These are phyloP conservation scores for Myxozyma nipponensis DNA, from an alignment of 805 yeast genomes.

Conservation along the genomic window DNA sequence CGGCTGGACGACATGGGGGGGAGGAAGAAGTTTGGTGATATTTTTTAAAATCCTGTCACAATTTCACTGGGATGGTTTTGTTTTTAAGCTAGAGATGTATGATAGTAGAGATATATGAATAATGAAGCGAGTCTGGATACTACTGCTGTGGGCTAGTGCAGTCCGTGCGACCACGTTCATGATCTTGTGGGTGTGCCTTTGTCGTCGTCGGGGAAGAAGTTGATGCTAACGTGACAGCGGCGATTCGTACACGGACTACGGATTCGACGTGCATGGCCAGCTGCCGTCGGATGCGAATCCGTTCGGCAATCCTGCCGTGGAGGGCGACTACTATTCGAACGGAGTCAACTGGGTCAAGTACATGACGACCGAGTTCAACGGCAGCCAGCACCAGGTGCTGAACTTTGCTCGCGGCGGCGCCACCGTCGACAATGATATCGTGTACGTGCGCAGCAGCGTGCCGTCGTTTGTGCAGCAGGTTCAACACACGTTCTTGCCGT, in stretches of 20 bases:
- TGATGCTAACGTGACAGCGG: slow-evolving; percentile 7
- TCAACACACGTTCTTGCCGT: slow-evolving; percentile 4
- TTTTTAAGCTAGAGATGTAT: too few species aligned
- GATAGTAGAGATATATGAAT: not conserved
- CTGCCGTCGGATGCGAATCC: slow-evolving; percentile 10
- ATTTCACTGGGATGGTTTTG: too few species aligned
- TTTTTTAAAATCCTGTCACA: too few species aligned
- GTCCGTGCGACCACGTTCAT: not conserved
- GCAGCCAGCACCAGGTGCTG: slow-evolving; percentile 7
- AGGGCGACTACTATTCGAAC: slow-evolving; percentile 6
- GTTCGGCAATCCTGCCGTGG: slow-evolving; percentile 15
- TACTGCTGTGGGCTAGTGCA: too few species aligned
- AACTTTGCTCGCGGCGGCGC: slow-evolving; percentile 19
- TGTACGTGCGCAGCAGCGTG: not conserved
- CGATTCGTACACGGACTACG: slow-evolving; percentile 20
- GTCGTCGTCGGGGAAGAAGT: not conserved
- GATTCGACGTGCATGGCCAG: slow-evolving; percentile 2
- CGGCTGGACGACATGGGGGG: too few species aligned
- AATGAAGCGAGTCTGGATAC: too few species aligned
- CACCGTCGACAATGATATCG: slow-evolving; percentile 12
- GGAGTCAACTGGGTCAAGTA: slow-evolving; percentile 22
- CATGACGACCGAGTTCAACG: slow-evolving; percentile 10
- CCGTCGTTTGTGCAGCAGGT: slow-evolving; percentile 13
- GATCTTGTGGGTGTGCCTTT: not conserved
- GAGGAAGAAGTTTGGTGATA: too few species aligned